Percentiles rank a stretch among this genome's conserved stretches.
phyloP scores from a whole-genome alignment of 1,139 yeast genomes.

The Barnettozyma hawaiiensis region DNA sequence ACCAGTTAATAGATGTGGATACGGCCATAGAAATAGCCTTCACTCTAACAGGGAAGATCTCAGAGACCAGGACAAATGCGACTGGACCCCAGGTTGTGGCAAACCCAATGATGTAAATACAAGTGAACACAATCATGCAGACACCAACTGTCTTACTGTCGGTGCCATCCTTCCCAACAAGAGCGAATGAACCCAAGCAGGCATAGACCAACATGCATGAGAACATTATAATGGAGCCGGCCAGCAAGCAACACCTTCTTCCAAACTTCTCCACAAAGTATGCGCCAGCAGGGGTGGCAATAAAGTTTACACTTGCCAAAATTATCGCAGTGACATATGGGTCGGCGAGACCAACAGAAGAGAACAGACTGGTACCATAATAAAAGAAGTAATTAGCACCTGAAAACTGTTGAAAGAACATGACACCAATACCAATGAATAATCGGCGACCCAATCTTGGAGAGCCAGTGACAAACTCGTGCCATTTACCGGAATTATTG shows the following conservation, averaged over 20 bases:
- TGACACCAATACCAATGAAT: constrained; percentile 45
- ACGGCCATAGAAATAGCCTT: constrained; percentile 73
- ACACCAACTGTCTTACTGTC: constrained; percentile 43
- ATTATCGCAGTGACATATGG: constrained; percentile 52
- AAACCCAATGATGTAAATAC: constrained; percentile 69
- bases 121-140: constrained; percentile 69
- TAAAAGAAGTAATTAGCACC: constrained; percentile 56
- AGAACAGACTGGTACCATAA: constrained; percentile 51
- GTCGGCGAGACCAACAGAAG: constrained; percentile 41
- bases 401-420: constrained; percentile 53
- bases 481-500: constrained; percentile 33
- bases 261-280: constrained; percentile 65
- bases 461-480: constrained; percentile 42
- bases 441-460: constrained; percentile 44
- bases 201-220: constrained; percentile 59
- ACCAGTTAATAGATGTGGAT: constrained; percentile 71
- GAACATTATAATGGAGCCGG: constrained; percentile 59
- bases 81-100: constrained; percentile 88
- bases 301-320: constrained; percentile 69
- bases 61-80: constrained; percentile 68
- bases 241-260: constrained; percentile 55
- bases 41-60: constrained; percentile 69
- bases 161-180: constrained; percentile 26
- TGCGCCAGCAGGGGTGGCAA: constrained; percentile 66
- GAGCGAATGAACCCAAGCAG: constrained; percentile 51